Base-by-base conservation (phyloP, 805 yeast genomes). In the Komagataella kurtzmanii region DNA sequence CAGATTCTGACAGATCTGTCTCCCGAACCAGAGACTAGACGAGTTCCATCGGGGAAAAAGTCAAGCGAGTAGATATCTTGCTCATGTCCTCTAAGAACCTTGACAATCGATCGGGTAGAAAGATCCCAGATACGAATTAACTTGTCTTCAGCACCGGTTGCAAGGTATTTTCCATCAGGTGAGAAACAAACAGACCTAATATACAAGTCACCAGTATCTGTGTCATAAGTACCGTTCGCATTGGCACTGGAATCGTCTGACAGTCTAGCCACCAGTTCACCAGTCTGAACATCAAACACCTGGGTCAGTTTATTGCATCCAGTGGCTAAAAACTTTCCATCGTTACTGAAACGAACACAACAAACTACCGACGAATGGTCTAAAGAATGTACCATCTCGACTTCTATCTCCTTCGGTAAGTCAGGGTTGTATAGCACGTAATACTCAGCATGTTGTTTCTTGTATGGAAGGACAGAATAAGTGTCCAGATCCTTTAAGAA, bases 291-390 rank as follows among this genome's bases (percentile, higher is more conserved):
- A 58, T 86, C 85, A 69, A 84, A 91, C 53, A 91, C 96, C 68
- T 90, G 97, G 2, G 98, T 93, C 46, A 95, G 80, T 65, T 89
- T 88, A 72, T 91, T 93, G 73, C 97, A 90, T 49, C 99, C 99
- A 14, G 98, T 91, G 23, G 98, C 99, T 58, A 91, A 74, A 63
- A 79, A 87, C 69, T 86, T 85, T 56, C 98, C 98, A 65, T 88
- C 96, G 57, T 81, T 81, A 53, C 90, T 82, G 72, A 93, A 91
- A 55, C 95, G 77, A 53, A 91, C 98, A 68, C 98, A 91, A 73
- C 98, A 93, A 50, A 91, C 98, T 47, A 91, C 98, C 1, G 96
- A 85, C 14, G 89, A 78, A 71, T 93, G 98, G 64, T 87, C 95
- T 59, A 91, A 78, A 12, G 96, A 84, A 63, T 86, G 93, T 58